These are phyloP conservation scores for Epithele typhae DNA, from an alignment of 768 basidiomycete genomes.

Conservation along the genomic window DNA sequence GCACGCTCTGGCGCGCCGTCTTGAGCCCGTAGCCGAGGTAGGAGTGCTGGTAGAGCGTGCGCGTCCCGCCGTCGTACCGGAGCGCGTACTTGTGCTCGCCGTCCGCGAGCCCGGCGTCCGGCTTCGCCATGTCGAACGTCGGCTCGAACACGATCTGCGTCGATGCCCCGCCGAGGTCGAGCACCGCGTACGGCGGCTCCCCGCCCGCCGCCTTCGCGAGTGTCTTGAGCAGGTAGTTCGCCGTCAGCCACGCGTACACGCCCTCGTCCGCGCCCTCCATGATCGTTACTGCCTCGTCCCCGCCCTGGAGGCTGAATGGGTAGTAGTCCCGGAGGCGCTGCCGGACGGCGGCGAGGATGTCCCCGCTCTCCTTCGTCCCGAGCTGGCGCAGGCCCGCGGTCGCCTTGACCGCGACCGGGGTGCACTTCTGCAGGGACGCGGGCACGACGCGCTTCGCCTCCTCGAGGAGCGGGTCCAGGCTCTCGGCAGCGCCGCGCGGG, in stretches of 20 bases:
- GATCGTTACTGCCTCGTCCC: slow-evolving; percentile 64
- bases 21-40: slow-evolving; percentile 96
- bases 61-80: slow-evolving; percentile 61
- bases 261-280: slow-evolving; percentile 98
- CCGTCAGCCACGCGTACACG: slow-evolving; percentile 98
- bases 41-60: slow-evolving; percentile 93
- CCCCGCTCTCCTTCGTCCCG: slow-evolving; percentile 53
- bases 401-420: slow-evolving; percentile 89
- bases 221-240: slow-evolving; percentile 83
- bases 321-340: slow-evolving; percentile 51
- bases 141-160: slow-evolving; percentile 99
- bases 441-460: slow-evolving; percentile 82
- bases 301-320: slow-evolving; percentile 61
- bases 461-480: slow-evolving; percentile 74
- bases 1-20: slow-evolving; percentile 79
- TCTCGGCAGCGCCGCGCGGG: slow-evolving; percentile 70
- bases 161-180: slow-evolving; percentile 95
- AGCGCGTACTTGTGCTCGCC: slow-evolving; percentile 94
- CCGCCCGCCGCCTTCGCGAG: slow-evolving; percentile 41
- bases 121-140: slow-evolving; percentile 40
- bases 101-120: slow-evolving; percentile 45
- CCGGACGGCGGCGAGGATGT: slow-evolving; percentile 74
- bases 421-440: slow-evolving; percentile 55
- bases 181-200: slow-evolving; percentile 69
- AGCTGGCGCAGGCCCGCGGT: slow-evolving; percentile 84